These are phyloP conservation scores for Plantago coronopus DNA, from an alignment of 305 asterid species.

Conservation along the genomic window DNA sequence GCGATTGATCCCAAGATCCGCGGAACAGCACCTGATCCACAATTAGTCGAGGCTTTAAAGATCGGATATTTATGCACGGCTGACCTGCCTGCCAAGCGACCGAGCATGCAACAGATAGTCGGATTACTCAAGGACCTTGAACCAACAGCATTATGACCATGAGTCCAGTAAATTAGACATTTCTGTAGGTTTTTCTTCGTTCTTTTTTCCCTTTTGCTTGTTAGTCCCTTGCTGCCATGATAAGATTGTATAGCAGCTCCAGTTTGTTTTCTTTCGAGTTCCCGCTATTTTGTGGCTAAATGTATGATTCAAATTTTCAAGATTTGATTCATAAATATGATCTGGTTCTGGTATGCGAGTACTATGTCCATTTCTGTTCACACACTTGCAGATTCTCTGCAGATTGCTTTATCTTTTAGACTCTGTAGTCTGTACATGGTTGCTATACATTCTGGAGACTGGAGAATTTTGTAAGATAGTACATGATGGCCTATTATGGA, in stretches of 20 bases:
- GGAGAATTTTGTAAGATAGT: constrained; percentile 9
- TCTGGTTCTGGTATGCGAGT: too few relatives aligned
- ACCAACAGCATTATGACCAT: constrained; percentile 28
- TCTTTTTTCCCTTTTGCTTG: constrained; percentile 3
- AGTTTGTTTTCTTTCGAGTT: constrained; percentile 25
- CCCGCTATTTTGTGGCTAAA: constrained; percentile 21
- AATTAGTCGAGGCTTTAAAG: constrained; percentile 78
- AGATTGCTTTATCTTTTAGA: not conserved
- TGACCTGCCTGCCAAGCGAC: constrained; percentile 72
- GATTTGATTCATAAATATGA: too few relatives aligned
- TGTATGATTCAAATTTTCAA: constrained; percentile 12
- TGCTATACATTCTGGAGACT: not conserved
- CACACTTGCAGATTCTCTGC: not conserved
- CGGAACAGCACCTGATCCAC: constrained; percentile 56
- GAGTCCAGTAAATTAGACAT: constrained; percentile 21
- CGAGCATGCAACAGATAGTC: constrained; percentile 94
- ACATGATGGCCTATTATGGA: not conserved
- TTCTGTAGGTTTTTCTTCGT: not conserved
- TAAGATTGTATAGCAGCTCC: constrained; percentile 37
- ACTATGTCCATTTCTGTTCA: too few relatives aligned
- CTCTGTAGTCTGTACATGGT: not conserved
- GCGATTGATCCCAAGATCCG: constrained; percentile 75
- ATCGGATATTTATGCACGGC: constrained; percentile 97
- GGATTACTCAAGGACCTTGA: constrained; percentile 92
- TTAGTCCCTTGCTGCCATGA: constrained; percentile 28